Base-by-base conservation (phyloP, 441 rosid species). In the Brassica balearica region DNA sequence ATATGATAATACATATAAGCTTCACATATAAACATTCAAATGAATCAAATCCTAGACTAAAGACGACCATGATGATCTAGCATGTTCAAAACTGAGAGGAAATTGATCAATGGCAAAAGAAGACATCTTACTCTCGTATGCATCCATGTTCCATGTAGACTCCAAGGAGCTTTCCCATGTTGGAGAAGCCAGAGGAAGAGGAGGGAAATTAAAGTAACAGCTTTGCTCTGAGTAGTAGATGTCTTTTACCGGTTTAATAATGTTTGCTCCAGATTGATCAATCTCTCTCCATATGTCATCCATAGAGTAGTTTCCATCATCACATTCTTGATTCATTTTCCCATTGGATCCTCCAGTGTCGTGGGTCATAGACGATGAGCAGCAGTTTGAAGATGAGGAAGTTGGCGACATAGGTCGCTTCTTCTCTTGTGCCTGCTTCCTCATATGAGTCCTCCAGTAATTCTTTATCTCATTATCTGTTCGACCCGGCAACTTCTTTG, bases 391-490 rank as follows among this genome's bases (percentile, higher is more conserved):
- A 10, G 90, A 81, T 5, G 88, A 77, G 10, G 95, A 80, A 23
- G 88, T 75, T 62, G 91, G 83, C 38, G 91, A 83, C 48, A 71
- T 29, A 11, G 77, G 78, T 48, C 82, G 79, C 82, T 91, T 94
- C 84, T 77, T 87, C 76, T 87, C 90, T 73, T 95, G 97, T 65
- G 98, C 97, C 80, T 89, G 84, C 86, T 95, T 95, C 78, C 97
- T 68, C 92, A 78, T 88, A 76, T 91, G 93, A 58, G 98, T 92
- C 82, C 98, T 87, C 97, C 97, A 95, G 5, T 89, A 95, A 74
- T 95, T 95, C 91, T 95, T 95, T n/a, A 95, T 95, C 84, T 95
- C 98, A 60, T 95, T 95, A 76, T 95, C 98, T 2, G 98, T 95
- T 27, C 98, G 83, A 67, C 98, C 98, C 2, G 98, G 98, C 77